These are phyloP conservation scores for Biscogniauxia sp. DNA, from an alignment of 2,329 filamentous ascomycete genomes.

Conservation along the genomic window DNA sequence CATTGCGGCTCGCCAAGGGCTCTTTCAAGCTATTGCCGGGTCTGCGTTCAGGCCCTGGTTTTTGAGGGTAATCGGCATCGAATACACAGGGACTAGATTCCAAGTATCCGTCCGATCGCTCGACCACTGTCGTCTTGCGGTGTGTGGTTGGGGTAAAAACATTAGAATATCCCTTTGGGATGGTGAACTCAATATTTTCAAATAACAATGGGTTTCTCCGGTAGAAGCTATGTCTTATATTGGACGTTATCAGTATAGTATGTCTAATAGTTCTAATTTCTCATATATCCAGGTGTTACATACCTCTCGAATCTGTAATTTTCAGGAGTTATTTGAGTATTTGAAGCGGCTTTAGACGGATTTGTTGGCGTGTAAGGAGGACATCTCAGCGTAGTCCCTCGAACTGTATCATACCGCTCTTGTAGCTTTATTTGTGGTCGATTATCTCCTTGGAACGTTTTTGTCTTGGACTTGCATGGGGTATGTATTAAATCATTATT, in stretches of 20 bases:
- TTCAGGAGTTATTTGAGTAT: neutral
- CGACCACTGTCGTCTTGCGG: conserved; percentile 29
- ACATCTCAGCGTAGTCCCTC: neutral
- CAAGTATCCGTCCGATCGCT: conserved; percentile 14
- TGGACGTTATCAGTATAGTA: neutral
- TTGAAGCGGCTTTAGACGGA: neutral
- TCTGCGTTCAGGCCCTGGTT: conserved; percentile 1
- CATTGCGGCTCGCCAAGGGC: neutral
- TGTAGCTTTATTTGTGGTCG: neutral
- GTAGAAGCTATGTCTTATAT: conserved; percentile 9
- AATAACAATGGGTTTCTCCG: conserved; percentile 18
- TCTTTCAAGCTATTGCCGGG: neutral
- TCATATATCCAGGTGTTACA: neutral
- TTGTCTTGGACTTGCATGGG: neutral
- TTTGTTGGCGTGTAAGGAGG: neutral
- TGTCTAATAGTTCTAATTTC: neutral
- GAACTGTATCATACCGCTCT: neutral
- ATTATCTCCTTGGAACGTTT: neutral
- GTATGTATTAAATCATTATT: neutral
- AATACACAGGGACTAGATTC: neutral
- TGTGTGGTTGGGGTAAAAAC: conserved; percentile 18
- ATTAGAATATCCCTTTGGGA: conserved; percentile 11
- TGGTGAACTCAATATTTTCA: conserved; percentile 27
- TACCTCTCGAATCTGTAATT: neutral
- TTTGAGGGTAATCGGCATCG: neutral